Evolutionary conservation across 2,329 filamentous ascomycete species (phyloP), one percentile per base, ranked within the genome.

Genomic region (Aspergillus sp.): DNA sequence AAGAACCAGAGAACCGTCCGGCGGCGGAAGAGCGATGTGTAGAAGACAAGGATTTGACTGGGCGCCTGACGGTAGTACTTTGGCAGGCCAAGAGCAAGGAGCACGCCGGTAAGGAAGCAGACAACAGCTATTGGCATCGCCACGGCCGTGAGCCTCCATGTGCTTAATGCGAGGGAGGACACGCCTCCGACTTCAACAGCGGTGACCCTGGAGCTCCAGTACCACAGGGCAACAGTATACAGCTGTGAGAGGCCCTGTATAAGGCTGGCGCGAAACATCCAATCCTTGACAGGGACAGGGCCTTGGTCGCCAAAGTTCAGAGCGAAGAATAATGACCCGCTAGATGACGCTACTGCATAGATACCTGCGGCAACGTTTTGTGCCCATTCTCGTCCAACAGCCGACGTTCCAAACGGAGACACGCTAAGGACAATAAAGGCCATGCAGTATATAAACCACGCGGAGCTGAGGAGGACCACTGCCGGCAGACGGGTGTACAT

Each of bases 1-100:
- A 88, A 84, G 74, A 87, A 88, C 86, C 86, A 89, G 13, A 86
- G 76, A 44, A 88, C 81, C 58, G 88, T 84, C 72, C 87, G 87
- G 58, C 86, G 82, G 47, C 85, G 79, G 60, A 82, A 77, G 7
- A 88, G 77, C 2, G 84, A 83, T 53, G 76, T 79, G 73, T 88
- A 89, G 76, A 89, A 88, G 17, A 82, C 84, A 0, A 86, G 86
- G 1, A 89, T 82, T 45, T 80, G 81, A 58, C 86, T 86, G 0
- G 86, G 86, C 13, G 79, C 74, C 66, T 87, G 84, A 45, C 84
- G 84, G 73, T 89, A 89, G 74, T 85, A 89, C 61, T 83, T 83
- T 5, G 86, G 86, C 7, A 89, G 78, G n/a, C 86, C 86, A 32
- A 84, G 70, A 71, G 78, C 85, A 38, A 88, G 75, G 2, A 85